phyloP scores from a whole-genome alignment of 148 eudicot genomes.

The Rhododendron simsii region DNA sequence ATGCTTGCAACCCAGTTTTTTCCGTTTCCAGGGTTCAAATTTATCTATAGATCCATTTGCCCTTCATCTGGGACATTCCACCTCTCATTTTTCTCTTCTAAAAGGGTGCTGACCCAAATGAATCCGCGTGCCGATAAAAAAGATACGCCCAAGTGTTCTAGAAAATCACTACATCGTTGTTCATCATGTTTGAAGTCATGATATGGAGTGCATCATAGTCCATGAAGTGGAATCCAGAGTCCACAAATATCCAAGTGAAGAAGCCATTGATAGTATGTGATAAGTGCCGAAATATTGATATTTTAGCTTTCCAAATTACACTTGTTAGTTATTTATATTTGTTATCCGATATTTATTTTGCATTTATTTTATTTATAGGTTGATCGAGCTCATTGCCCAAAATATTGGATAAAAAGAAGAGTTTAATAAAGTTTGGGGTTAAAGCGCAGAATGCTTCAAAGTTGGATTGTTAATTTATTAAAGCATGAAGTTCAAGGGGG shows the following conservation, averaged over 20 bases:
- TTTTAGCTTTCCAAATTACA: no score
- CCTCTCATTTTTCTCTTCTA: not conserved
- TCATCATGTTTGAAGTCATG: not conserved
- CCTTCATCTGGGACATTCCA: not conserved
- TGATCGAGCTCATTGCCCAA: no score
- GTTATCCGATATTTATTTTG: no score
- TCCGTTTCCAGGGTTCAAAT: not conserved
- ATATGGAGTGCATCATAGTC: not conserved
- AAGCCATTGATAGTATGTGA: not conserved
- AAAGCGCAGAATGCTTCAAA: no score
- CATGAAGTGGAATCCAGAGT: not conserved
- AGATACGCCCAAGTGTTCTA: not conserved
- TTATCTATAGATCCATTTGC: not conserved
- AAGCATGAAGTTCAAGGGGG: no score
- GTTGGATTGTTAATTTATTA: no score
- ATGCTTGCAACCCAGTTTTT: not conserved
- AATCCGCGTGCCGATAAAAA: not conserved
- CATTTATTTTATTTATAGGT: no score
- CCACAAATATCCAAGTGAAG: not conserved
- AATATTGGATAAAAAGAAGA: no score
- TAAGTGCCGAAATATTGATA: no score
- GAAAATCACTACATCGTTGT: not conserved
- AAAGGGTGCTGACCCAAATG: not conserved
- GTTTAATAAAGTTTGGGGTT: no score
- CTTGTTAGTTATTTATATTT: no score